These are phyloP conservation scores for Rubroboletus pulcherrimus DNA, from an alignment of 768 basidiomycete genomes.

Conservation along the genomic window DNA sequence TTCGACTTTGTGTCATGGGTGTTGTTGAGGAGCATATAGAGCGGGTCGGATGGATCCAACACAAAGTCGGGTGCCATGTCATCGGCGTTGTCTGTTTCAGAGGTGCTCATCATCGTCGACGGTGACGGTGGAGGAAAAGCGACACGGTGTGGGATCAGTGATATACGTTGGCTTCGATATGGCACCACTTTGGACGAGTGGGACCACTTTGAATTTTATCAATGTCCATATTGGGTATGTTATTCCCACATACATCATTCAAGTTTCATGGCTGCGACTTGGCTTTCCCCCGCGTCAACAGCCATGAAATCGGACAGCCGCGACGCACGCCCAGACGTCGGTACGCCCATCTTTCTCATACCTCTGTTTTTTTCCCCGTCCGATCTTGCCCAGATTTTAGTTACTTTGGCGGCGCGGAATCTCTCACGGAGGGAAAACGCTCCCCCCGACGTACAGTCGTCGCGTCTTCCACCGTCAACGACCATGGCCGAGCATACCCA, in stretches of 20 bases:
- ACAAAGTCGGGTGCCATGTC: conserved; percentile 35
- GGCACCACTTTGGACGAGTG: conserved; percentile 25
- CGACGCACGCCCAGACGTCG: conserved; percentile 7
- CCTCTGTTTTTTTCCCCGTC: no score
- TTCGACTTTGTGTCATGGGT: conserved; percentile 33
- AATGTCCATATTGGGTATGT: conserved; percentile 14
- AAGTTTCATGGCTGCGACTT: background rate
- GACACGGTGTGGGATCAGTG: background rate
- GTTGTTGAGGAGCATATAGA: conserved; percentile 55
- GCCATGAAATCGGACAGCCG: conserved; percentile 14
- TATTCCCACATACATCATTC: conserved; percentile 21
- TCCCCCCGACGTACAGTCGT: conserved; percentile 51
- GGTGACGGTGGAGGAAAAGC: background rate
- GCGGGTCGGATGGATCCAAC: conserved; percentile 54
- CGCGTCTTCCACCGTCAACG: conserved; percentile 35
- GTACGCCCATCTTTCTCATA: conserved; percentile 7
- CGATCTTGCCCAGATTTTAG: conserved; percentile 56
- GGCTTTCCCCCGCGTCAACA: background rate
- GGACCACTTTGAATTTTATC: conserved; percentile 24
- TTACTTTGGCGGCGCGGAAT: conserved; percentile 81
- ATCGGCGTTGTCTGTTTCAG: conserved; percentile 15
- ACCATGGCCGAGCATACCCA: conserved; percentile 40
- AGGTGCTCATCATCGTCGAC: conserved; percentile 16
- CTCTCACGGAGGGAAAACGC: conserved; percentile 52
- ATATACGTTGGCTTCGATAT: conserved; percentile 1